These are phyloP conservation scores for Penicillium canescens DNA, from an alignment of 495 filamentous ascomycete genomes.

Conservation along the genomic window DNA sequence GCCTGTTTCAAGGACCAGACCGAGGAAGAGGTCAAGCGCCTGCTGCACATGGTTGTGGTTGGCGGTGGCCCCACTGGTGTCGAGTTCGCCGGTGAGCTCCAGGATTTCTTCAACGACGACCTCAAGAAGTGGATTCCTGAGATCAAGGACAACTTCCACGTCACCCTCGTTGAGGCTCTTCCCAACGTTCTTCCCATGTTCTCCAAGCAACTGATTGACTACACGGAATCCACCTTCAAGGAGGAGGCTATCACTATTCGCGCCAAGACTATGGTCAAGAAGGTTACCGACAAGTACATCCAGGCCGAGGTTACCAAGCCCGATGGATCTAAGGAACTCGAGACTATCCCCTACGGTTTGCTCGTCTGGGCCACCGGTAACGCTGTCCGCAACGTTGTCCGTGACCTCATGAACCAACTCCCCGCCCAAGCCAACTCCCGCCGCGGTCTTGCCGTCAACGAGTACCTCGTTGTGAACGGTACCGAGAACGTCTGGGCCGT, in stretches of 20 bases:
- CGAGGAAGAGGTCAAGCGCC: constrained; percentile 84
- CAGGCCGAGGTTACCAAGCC: constrained; percentile 84
- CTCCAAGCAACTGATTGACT: constrained; percentile 98
- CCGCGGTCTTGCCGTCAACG: constrained; percentile 92
- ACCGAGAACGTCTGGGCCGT: constrained; percentile 94
- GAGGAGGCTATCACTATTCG: constrained; percentile 96
- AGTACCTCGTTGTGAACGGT: constrained; percentile 97
- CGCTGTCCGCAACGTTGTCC: constrained; percentile 82
- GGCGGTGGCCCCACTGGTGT: constrained; percentile 97
- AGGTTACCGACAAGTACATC: constrained; percentile 91
- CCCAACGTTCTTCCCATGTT: constrained; percentile 98
- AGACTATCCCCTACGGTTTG: constrained; percentile 90
- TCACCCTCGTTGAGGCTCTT: constrained; percentile 97
- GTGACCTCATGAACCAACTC: constrained; percentile 87
- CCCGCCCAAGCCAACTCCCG: constrained; percentile 94
- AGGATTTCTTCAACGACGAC: constrained; percentile 98
- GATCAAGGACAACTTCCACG: constrained; percentile 89
- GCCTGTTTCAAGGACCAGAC: constrained; percentile 97
- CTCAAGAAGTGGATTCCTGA: constrained; percentile 97
- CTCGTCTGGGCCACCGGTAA: constrained; percentile 99
- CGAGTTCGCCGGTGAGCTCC: constrained; percentile 95
- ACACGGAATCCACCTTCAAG: constrained; percentile 98
- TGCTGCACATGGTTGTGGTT: constrained; percentile 99
- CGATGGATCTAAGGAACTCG: constrained; percentile 78
- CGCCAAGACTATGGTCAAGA: constrained; percentile 99